phyloP scores from a whole-genome alignment of 2,329 filamentous ascomycete species.

The Trematosphaeria pertusa region DNA sequence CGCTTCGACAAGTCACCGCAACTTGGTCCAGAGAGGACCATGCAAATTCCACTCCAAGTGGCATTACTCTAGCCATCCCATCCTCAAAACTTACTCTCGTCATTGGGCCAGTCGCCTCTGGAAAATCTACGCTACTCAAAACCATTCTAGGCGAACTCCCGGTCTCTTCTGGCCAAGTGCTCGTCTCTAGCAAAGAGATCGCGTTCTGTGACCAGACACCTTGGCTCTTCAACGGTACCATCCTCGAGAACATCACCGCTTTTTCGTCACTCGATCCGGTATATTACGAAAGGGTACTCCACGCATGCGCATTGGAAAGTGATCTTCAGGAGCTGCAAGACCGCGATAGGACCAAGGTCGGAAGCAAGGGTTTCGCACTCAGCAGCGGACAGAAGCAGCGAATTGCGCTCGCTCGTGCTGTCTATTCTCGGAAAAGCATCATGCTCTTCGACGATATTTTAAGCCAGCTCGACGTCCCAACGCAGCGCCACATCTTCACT shows the following conservation, averaged over 20 bases:
- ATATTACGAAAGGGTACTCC: slow-evolving; percentile 33
- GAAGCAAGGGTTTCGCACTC: slow-evolving; percentile 55
- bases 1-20: not conserved
- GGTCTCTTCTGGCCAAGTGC: slow-evolving; percentile 8
- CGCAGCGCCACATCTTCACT: slow-evolving; percentile 54
- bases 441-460: slow-evolving; percentile 58
- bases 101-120: slow-evolving; percentile 19
- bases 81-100: slow-evolving; percentile 10
- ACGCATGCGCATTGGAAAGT: slow-evolving; percentile 23
- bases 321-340: slow-evolving; percentile 17
- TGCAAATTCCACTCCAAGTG: not conserved
- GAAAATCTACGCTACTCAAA: slow-evolving; percentile 46
- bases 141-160: slow-evolving; percentile 22
- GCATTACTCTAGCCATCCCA: slow-evolving; percentile 3
- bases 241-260: slow-evolving; percentile 34
- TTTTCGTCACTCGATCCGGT: slow-evolving; percentile 23
- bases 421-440: slow-evolving; percentile 53
- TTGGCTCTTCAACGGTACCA: slow-evolving; percentile 35
- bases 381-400: slow-evolving; percentile 59
- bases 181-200: slow-evolving; percentile 9
- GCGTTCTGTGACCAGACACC: slow-evolving; percentile 37
- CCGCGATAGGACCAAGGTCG: slow-evolving; percentile 50
- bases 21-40: not conserved
- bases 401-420: slow-evolving; percentile 56
- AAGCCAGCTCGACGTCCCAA: slow-evolving; percentile 55